Evolutionary conservation across 768 basidiomycete species (phyloP), one percentile per base, ranked within the genome.

Genomic region (Neoboletus subvelutipes): DNA sequence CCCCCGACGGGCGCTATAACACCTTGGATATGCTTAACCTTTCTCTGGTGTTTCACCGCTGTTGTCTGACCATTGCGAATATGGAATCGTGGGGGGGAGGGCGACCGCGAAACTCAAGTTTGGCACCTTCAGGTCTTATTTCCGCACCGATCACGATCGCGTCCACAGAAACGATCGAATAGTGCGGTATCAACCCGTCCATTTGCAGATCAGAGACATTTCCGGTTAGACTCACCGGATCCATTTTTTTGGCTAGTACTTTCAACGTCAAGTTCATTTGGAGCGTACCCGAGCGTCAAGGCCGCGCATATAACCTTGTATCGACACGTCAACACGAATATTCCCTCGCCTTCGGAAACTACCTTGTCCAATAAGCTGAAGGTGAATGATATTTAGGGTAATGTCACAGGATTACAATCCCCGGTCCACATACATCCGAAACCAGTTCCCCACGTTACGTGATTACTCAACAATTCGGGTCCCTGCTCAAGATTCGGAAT

Each of bases 111-210:
- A 29, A 28, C 13, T 47, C 54, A 49, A 24, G 41, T 24, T 22
- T 56, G 52, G 12, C 36, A 42, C 61, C 37, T 45, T n/a, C 45
- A 45, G 17, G 29, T 36, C 26, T 17, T 56, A 43, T 55, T 45
- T 57, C 36, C 53, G 51, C 40, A 36, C 37, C 67, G 67, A 67
- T 69, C 66, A 49, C 41, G 66, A 67, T 67, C 66, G 57, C 34
- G n/a, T 45, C 5, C 13, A 48, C 36, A 33, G 13, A 39, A 50
- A 12, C 8, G 60, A 50, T 56, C 52, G 51, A 53, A 54, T 56
- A 47, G 48, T 50, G 18, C 48, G 31, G 48, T 55, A 45, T 31
- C 62, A 57, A 47, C 45, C 29, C 26, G 12, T 46, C 36, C 41
- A 55, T 51, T 43, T 57, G 57, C 46, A 65, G 65, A 68, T 66